Conservation (phyloP, 2,329 filamentous ascomycete genomes). For the Penicillium capsulatum region DNA sequence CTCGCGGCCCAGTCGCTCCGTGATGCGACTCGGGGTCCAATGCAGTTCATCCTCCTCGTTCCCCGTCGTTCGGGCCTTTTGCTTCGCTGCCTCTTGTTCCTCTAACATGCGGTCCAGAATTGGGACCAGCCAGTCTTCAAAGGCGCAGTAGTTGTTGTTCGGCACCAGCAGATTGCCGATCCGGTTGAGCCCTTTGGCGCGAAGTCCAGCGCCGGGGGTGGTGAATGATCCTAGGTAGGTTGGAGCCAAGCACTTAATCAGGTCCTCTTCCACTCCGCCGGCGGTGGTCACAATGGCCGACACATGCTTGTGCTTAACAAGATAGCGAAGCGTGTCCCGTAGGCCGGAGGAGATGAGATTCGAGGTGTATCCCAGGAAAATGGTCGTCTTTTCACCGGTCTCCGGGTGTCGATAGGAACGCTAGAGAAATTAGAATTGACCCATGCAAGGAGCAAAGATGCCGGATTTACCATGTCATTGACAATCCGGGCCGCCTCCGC, state of each 20-base stretch:
- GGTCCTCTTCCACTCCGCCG: slow-evolving; percentile 91
- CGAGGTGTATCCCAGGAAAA: slow-evolving; percentile 95
- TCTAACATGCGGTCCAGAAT: slow-evolving; percentile 91
- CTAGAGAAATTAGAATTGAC: slow-evolving; percentile 42
- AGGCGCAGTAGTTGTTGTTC: slow-evolving; percentile 94
- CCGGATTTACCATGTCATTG: slow-evolving; percentile 76
- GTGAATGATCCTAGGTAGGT: slow-evolving; percentile 90
- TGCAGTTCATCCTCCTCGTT: slow-evolving; percentile 62
- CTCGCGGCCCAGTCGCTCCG: slow-evolving; percentile 82
- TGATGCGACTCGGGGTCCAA: slow-evolving; percentile 94
- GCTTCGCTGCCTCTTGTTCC: slow-evolving; percentile 80
- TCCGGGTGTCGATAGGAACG: slow-evolving; percentile 77
- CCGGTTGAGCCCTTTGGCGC: slow-evolving; percentile 82
- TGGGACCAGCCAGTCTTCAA: slow-evolving; percentile 96
- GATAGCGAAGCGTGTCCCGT: slow-evolving; percentile 82
- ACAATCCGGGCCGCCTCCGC: slow-evolving; percentile 86
- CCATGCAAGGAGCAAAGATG: neutral
- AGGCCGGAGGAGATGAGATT: slow-evolving; percentile 96
- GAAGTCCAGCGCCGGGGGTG: slow-evolving; percentile 69
- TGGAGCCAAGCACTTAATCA: slow-evolving; percentile 94
- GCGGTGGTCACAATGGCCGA: slow-evolving; percentile 93
- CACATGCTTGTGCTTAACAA: slow-evolving; percentile 88
- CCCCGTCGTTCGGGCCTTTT: slow-evolving; percentile 43
- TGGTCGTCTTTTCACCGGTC: slow-evolving; percentile 74
- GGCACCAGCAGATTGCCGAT: slow-evolving; percentile 95